Base-by-base conservation (phyloP, 345 rosid species). In the Psidium friedrichsthalianum region DNA sequence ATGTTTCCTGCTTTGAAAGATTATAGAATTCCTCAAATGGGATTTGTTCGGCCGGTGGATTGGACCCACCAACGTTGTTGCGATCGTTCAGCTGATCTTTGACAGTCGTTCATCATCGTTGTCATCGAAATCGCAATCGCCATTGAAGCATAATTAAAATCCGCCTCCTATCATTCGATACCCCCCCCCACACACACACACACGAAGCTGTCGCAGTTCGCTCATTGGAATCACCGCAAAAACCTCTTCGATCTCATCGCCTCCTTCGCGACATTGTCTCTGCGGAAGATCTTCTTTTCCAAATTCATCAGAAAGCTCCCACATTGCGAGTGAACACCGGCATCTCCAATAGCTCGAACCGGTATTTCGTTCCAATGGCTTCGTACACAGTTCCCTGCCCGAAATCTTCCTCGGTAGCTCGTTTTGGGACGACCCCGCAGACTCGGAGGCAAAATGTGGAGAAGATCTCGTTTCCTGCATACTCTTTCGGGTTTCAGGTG, bases 331-430 rank as follows among this genome's bases (percentile, higher is more conserved):
- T 25, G 52, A 57, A 24, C 32, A 83, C 64, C 32, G 53, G 6
- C 78, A 3, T 58, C 55, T 24, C 74, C 86, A 52, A 4, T 58
- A 25, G 32, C 85, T 15, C 85, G 29, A 51, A 16, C 16, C 29
- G 57, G 53, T 44, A 76, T 58, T 29, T 36, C 49, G 25, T 58
- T 21, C 64, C 16, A 83, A 96, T 96, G 99, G 94, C 95, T 27
- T 91, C 96, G 51, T 86, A 88, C 76, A 88, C 95, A 1, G 89
- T 91, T 82, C 94, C 99, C 36, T 92, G 91, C 87, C 93, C 96
- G 78, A 96, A 95, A 87, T 89, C 94, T 85, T 89, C 91, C 85
- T 85, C 89, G n/a, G 81, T 85, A 51, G 89, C 88, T 89, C 84
- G 90, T 24, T 84, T 88, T 74, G 91, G 94, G 87, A 91, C 95